Conservation (phyloP, 2,329 filamentous ascomycete genomes). For the Cercospora janseana region DNA sequence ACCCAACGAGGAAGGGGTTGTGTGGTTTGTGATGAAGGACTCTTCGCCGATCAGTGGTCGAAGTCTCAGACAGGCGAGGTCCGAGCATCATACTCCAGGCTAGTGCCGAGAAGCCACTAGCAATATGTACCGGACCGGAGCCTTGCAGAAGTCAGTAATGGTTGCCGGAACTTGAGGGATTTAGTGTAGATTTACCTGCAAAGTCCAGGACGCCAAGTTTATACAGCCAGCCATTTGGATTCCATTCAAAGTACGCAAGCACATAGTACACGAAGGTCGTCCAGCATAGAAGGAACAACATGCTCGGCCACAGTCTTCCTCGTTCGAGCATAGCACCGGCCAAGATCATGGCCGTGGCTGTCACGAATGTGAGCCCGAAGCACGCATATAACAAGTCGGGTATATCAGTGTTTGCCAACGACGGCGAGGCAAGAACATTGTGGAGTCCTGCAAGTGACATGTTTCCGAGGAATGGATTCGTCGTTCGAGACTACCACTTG, state of each 20-base stretch:
- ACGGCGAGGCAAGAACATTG: conserved; percentile 60
- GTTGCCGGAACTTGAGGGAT: background rate
- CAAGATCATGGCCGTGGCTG: conserved; percentile 61
- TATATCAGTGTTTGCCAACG: conserved; percentile 42
- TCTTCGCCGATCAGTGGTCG: conserved; percentile 34
- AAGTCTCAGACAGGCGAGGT: conserved; percentile 52
- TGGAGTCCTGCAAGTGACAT: conserved; percentile 61
- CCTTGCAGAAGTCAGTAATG: background rate
- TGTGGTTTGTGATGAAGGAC: conserved; percentile 55
- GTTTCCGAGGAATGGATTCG: conserved; percentile 58
- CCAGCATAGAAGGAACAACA: conserved; percentile 65
- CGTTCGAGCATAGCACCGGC: conserved; percentile 63
- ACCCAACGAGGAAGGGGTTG: conserved; percentile 62
- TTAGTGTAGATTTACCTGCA: conserved; percentile 49
- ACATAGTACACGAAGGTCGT: conserved; percentile 64
- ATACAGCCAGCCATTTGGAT: conserved; percentile 62
- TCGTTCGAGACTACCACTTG: conserved; percentile 51
- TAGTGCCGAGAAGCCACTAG: conserved; percentile 60
- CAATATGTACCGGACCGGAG: conserved; percentile 61
- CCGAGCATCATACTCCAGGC: conserved; percentile 64
- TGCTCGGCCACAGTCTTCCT: conserved; percentile 61
- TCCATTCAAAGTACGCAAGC: conserved; percentile 67
- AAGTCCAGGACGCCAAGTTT: conserved; percentile 61
- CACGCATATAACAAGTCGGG: conserved; percentile 63
- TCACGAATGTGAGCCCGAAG: conserved; percentile 56